Base-by-base conservation (phyloP, 1,139 yeast genomes). In the Saccharomyces hybrid region DNA sequence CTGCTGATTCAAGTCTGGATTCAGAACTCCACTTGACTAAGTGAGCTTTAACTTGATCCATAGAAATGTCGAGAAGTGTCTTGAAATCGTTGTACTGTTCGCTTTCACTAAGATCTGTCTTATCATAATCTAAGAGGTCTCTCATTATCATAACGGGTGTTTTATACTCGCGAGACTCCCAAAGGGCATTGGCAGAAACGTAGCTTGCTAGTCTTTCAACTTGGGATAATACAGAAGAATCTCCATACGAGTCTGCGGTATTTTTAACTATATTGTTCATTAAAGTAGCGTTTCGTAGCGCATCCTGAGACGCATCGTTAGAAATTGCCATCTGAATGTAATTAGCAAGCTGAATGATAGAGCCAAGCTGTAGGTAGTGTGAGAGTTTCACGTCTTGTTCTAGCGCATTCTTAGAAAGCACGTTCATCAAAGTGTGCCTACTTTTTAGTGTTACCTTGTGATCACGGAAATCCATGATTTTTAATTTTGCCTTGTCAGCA, bases 1-100 rank as follows among this genome's bases (percentile, higher is more conserved):
- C 73, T 0, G 90, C 81, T 26, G 83, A 74, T 56, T 84, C 95
- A 55, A 83, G 85, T 50, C 86, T 78, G 0, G 95, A 85, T 47
- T 75, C 78, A 0, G 88, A 77, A 55, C 82, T 73, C 96, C 96
- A 89, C 50, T 78, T 75, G 0, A 84, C 88, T 54, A 88, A 67
- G 14, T 67, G 71, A 0, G 89, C 78, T 38, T 73, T 71, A 1
- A 83, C 61, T 29, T 74, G 62, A 2, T 72, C 67, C 14, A 61
- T 60, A 1, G 70, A 68, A 7, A 76, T 60, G 4, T 63, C 64
- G 32, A 76, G 56, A 5, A 58, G 54, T 2, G 48, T 73, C 68
- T 7, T 16, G 4, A 38, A 68, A 48, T 54, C 47, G 14, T 38
- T n/a, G 13, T 47, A 47, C 1, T 2, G 34, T 31, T n/a, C 31